Base-by-base conservation (phyloP, 805 yeast genomes). In the Suhomyces prunicola region DNA sequence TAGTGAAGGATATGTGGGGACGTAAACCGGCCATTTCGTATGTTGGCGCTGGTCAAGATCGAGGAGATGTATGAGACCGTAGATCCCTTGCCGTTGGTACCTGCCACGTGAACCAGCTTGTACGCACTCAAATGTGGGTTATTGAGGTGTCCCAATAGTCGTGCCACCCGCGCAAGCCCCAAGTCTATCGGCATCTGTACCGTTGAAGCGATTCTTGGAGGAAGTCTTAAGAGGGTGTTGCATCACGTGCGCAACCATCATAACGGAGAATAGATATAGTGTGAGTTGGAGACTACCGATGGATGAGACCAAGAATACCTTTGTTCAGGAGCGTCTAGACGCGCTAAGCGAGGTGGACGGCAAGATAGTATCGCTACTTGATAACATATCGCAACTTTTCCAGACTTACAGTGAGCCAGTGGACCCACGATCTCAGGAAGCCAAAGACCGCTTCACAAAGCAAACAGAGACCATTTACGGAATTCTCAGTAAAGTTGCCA, bases 41-140 rank as follows among this genome's bases (percentile, higher is more conserved):
- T 68, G 1, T 71, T 73, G 22, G 82, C 74, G 12, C 67, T 65
- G 19, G 81, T 76, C 24, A 92, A 68, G 2, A 86, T 75, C 15
- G 90, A 83, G 3, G 90, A 78, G 7, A 94, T 54, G 65, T 91
- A 92, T 0, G 97, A 85, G 54, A 96, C 84, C 0, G 92, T 88
- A 0, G 97, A 91, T 0, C 99, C 99, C 64, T 93, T 93, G 0
- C 99, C 99, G 65, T 93, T 93, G 7, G 99, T 93, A 0, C 99
- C 99, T 0, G 97, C 97, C 4, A 94, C 80, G 64, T 94, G 99
- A n/a, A 94, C 73, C 0, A 90, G 84, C 55, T 82, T 81, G 62
- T 83, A 83, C 4, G 71, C 60, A 13, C 65, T 56, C 9, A 67
- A 60, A 40, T 90, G 94, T 0, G 97, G 97, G 60, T 84, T 81